Evolutionary conservation across 208 protist species (phyloP).

Genomic region (Trypanosoma mega): DNA sequence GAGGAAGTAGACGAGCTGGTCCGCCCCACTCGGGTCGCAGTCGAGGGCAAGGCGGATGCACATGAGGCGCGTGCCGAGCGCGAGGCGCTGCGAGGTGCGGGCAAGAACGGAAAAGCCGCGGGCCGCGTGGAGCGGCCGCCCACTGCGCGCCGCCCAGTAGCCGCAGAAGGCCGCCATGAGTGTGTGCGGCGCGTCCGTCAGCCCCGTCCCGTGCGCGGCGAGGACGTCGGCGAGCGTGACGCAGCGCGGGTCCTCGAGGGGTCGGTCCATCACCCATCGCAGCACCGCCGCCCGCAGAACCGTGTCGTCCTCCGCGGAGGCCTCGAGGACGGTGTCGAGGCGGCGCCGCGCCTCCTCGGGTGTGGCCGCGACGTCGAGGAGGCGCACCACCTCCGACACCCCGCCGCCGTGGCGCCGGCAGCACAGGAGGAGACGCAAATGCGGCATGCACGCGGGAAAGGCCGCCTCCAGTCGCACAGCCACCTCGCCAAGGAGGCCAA

Average conservation of each 20-base stretch:
- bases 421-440: conserved; percentile 44
- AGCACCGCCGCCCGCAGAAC: conserved; percentile 41
- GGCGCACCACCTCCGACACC: conserved; percentile 23
- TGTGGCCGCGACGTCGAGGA: conserved; percentile 8
- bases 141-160: conserved; percentile 35
- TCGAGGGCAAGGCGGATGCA: conserved; percentile 50
- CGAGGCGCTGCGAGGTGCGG: conserved; percentile 32
- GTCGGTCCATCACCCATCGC: conserved; percentile 68
- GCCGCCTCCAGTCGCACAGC: conserved; percentile 30
- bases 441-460: conserved; percentile 41
- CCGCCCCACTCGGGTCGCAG: conserved; percentile 27
- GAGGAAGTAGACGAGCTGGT: conserved; percentile 56
- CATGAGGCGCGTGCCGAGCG: conserved; percentile 45
- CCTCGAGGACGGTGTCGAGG: conserved; percentile 14
- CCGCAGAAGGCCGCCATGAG: conserved; percentile 64
- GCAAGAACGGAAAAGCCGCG: conserved; percentile 63
- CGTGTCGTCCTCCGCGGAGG: conserved; percentile 20
- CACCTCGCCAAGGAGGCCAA: conserved; percentile 37
- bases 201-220: conserved; percentile 32
- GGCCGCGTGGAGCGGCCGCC: conserved; percentile 38
- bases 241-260: conserved; percentile 58
- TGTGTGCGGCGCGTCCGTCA: conserved; percentile 41
- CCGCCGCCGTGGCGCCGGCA: conserved; percentile 37
- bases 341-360: conserved; percentile 9
- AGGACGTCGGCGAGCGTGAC: conserved; percentile 57